Evolutionary conservation across 495 filamentous ascomycete species (phyloP).

Genomic region (Lindgomyces ingoldianus): DNA sequence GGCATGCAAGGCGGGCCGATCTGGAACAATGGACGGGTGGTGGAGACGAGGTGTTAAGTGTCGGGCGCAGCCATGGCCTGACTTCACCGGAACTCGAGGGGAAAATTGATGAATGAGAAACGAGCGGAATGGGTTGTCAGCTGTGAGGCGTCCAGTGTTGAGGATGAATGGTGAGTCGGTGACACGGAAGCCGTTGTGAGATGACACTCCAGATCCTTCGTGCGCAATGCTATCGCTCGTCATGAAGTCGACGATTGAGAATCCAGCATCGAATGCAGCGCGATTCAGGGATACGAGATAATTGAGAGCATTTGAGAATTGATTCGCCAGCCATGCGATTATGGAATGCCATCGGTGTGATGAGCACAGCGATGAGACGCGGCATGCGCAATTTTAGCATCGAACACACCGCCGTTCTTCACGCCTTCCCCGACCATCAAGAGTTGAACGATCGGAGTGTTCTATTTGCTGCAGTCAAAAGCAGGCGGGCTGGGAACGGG

Average conservation of each 20-base stretch:
- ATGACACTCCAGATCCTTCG: background rate
- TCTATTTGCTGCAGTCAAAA: background rate
- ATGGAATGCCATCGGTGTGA: conserved; percentile 15
- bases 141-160: background rate
- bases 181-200: background rate
- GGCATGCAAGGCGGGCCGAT: conserved; percentile 15
- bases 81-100: background rate
- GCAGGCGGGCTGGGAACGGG: background rate
- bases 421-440: background rate
- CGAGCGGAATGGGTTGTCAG: too few relatives aligned
- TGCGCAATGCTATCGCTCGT: background rate
- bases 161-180: too few relatives aligned
- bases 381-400: conserved; percentile 15
- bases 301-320: background rate
- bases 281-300: background rate
- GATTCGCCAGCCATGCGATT: background rate
- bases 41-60: conserved; percentile 1
- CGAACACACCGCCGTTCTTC: conserved; percentile 26
- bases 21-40: background rate
- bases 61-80: background rate
- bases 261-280: background rate
- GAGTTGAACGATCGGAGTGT: background rate
- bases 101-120: too few relatives aligned
- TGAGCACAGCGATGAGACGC: conserved; percentile 10
- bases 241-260: background rate